phyloP scores from a whole-genome alignment of 179 eudicot species.

The Monotropa hypopitys region DNA sequence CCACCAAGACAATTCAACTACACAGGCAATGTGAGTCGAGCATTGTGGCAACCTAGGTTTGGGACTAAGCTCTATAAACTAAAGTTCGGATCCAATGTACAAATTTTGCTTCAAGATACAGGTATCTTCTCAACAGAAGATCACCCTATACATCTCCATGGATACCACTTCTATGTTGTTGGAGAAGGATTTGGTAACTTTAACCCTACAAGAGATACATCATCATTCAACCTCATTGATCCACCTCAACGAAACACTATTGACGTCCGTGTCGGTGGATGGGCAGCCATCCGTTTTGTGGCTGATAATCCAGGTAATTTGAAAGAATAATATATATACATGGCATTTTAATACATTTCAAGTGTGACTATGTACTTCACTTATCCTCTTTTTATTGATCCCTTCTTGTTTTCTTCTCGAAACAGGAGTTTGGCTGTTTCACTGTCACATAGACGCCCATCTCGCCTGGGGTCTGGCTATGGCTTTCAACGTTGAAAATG shows the following conservation, averaged over 20 bases:
- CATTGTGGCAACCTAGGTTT: slow-evolving; percentile 50
- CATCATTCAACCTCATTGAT: slow-evolving; percentile 43
- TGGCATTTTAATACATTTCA: neutral
- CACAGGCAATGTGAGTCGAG: slow-evolving; percentile 64
- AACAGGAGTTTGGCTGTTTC: slow-evolving; percentile 82
- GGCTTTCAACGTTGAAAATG: slow-evolving; percentile 75
- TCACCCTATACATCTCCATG: slow-evolving; percentile 89
- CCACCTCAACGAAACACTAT: slow-evolving; percentile 56
- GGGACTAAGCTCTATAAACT: slow-evolving; percentile 68
- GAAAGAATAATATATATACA: neutral
- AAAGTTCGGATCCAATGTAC: slow-evolving; percentile 56
- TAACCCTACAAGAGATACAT: slow-evolving; percentile 36
- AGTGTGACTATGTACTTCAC: neutral
- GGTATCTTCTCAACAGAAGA: slow-evolving; percentile 59
- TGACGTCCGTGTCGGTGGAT: slow-evolving; percentile 60
- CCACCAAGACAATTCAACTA: slow-evolving; percentile 68
- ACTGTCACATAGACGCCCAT: slow-evolving; percentile 82
- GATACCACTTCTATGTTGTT: slow-evolving; percentile 59
- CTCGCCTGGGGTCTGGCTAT: slow-evolving; percentile 74
- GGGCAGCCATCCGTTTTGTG: slow-evolving; percentile 61
- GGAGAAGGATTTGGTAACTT: slow-evolving; percentile 68
- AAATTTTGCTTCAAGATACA: slow-evolving; percentile 63
- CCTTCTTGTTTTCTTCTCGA: neutral
- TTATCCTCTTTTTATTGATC: neutral
- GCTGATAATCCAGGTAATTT: slow-evolving; percentile 58